phyloP scores from a whole-genome alignment of 768 basidiomycete genomes.

The Tulasnella sp. region DNA sequence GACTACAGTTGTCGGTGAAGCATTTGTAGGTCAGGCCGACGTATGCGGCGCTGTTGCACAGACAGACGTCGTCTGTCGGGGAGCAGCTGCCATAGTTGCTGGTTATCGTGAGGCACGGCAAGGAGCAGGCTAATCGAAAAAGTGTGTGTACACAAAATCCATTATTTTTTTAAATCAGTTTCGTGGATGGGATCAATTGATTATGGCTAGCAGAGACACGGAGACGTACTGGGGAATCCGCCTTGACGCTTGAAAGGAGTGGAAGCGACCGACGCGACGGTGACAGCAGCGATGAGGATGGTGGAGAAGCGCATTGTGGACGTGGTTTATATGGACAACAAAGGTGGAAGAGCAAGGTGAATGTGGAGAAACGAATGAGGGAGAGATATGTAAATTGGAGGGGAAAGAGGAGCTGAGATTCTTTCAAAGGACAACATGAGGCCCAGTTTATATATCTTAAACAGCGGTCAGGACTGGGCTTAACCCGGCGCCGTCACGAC shows the following conservation, averaged over 20 bases:
- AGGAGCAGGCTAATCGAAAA: neutral
- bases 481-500: neutral
- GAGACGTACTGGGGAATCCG: neutral
- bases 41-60: conserved; percentile 36
- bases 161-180: too few relatives aligned
- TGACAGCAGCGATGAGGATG: conserved; percentile 29
- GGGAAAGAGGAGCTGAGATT: too few relatives aligned
- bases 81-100: conserved; percentile 33
- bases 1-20: neutral
- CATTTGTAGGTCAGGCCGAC: neutral
- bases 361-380: too few relatives aligned
- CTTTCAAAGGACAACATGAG: too few relatives aligned
- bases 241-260: conserved; percentile 24
- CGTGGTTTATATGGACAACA: too few relatives aligned
- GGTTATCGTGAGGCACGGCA: conserved; percentile 2
- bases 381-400: too few relatives aligned
- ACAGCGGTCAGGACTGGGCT: too few relatives aligned
- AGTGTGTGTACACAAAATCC: too few relatives aligned
- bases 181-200: neutral
- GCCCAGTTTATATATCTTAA: too few relatives aligned
- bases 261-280: conserved; percentile 29
- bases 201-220: neutral
- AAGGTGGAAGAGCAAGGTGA: too few relatives aligned
- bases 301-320: conserved; percentile 45
- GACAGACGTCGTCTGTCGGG: conserved; percentile 42